Base-by-base conservation (phyloP, 768 basidiomycete genomes). In the Termitomyces sp. region DNA sequence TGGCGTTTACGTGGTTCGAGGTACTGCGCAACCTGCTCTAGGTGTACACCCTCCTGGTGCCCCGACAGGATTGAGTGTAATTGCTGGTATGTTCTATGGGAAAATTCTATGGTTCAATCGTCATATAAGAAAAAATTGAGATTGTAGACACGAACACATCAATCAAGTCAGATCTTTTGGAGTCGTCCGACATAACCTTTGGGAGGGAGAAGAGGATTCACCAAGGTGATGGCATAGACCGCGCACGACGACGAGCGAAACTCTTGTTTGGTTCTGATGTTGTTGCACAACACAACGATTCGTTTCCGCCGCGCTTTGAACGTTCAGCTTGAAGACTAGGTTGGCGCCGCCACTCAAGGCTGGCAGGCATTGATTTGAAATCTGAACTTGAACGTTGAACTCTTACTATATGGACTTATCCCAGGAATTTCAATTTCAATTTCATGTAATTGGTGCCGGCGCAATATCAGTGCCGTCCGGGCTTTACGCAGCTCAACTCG, bases 121-220 rank as follows among this genome's bases (percentile, higher is more conserved):
- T 48, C 7, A 37, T 59, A 31, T 5, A 29, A 31, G 42, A 6
- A 53, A 32, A 29, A 12, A 63, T 69, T 58, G 37, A 25, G 42
- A 43, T 15, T 12, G 11, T 25, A 52, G 0, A 36, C 4, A 72
- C 86, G 57, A 75, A 89, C 89, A 89, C 78, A 75, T 91, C 89
- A 67, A 90, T 81, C 56, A 91, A 74, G 69, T 85, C 83, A 56
- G 89, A 91, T 65, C 88, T 84, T 71, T 82, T 83, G 62, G 80
- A 81, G 59, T 80, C 77, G 62, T 76, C 75, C 32, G 79, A 78
- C 79, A 81, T 80, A 66, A 67, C 69, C 64, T 52, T 49, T 20
- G 14, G 25, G 17, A 52, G 57, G 45, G 25, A 55, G 4, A 32
- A 43, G 43, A 48, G 31, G 25, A 11, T 49, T 51, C 15, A 40